A percentile compares a stretch with the other conserved stretches of the same genome.
Conservation (phyloP, 31 red algal species). For the Porphyra umbilicalis region DNA sequence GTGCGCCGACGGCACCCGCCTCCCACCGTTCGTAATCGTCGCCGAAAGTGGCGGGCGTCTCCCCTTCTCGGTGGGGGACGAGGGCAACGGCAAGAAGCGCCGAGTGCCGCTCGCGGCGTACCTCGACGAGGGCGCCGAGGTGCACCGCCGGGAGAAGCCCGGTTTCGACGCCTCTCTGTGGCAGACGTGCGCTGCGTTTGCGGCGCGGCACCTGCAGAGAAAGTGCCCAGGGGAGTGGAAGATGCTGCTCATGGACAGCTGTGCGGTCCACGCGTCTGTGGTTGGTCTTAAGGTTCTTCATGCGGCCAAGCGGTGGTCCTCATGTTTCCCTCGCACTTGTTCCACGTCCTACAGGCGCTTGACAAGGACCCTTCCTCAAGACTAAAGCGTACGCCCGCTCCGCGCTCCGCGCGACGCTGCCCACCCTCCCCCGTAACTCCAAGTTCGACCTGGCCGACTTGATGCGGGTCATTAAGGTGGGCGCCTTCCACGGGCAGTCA, state of each 20-base stretch:
- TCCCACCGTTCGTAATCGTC: background rate
- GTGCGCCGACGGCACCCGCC: background rate
- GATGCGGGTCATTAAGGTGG: background rate
- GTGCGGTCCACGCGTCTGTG: background rate
- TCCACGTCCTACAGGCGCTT: background rate
- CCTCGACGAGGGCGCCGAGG: background rate
- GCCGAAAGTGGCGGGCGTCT: background rate
- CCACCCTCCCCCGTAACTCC: background rate
- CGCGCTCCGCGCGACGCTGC: background rate
- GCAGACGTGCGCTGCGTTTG: background rate
- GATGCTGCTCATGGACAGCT: background rate
- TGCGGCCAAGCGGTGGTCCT: background rate
- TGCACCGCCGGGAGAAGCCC: background rate
- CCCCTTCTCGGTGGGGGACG: background rate
- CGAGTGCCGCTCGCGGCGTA: background rate
- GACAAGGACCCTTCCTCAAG: background rate
- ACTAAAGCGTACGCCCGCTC: background rate
- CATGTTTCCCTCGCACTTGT: background rate
- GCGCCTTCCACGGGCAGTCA: background rate
- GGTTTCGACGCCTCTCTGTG: background rate
- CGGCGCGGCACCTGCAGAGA: background rate
- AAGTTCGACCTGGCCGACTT: background rate
- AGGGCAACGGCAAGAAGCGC: background rate
- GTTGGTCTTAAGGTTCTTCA: background rate
- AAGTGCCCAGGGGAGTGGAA: background rate